Conservation (phyloP, 176 grass and related monocot genomes). For the Juncus effusus region DNA sequence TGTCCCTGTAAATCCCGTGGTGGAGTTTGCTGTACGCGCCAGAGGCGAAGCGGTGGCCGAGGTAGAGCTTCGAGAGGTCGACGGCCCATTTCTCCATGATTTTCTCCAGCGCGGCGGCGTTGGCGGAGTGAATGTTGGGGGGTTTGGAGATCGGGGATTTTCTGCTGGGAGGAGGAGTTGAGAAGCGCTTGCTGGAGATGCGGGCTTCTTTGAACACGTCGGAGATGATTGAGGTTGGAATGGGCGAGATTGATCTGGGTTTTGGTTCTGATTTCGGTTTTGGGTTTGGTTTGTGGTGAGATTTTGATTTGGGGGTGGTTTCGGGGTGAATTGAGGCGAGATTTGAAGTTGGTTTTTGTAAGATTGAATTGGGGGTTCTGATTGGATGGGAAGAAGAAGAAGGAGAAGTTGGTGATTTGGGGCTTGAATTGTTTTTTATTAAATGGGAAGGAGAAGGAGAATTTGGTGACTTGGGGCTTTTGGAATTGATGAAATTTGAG, state of each 20-base stretch:
- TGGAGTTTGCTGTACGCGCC: conserved; percentile 80
- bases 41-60: conserved; percentile 71
- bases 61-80: conserved; percentile 62
- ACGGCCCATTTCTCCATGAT: conserved; percentile 58
- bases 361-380: conserved; percentile 37
- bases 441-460: conserved; percentile 47
- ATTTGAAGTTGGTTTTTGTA: conserved; percentile 49
- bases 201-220: conserved; percentile 78
- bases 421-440: conserved; percentile 26
- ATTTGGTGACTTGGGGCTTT: background rate
- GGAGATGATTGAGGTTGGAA: conserved; percentile 49
- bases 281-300: background rate
- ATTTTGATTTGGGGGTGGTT: conserved; percentile 19
- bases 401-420: background rate
- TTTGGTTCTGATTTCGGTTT: conserved; percentile 35
- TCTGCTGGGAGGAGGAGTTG: conserved; percentile 64
- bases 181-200: conserved; percentile 65
- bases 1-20: conserved; percentile 74
- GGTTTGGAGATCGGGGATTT: conserved; percentile 37
- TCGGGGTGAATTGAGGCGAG: conserved; percentile 27
- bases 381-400: conserved; percentile 54
- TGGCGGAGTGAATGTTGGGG: conserved; percentile 29
- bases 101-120: conserved; percentile 50
- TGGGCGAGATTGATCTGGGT: conserved; percentile 52
- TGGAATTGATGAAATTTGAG: background rate